Conservation (phyloP, 2,329 filamentous ascomycete genomes). For the Ophiocordyceps robertsii region DNA sequence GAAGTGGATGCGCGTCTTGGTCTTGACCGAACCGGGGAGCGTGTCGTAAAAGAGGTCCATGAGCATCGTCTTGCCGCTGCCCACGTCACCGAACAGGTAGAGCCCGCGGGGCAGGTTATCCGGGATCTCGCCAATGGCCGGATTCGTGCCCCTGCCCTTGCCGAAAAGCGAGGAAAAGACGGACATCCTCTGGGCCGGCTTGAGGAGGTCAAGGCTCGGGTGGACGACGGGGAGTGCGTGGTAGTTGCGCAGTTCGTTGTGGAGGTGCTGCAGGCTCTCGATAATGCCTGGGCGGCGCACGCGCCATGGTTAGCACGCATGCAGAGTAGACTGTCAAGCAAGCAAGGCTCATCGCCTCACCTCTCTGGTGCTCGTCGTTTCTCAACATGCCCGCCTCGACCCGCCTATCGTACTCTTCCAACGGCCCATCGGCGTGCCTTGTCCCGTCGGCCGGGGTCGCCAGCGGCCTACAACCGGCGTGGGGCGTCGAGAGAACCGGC, state of each 20-base stretch:
- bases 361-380: slow-evolving; percentile 85
- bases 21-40: slow-evolving; percentile 61
- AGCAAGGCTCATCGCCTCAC: slow-evolving; percentile 25
- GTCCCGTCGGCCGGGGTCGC: slow-evolving; percentile 12
- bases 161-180: slow-evolving; percentile 51
- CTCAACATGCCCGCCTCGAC: slow-evolving; percentile 61
- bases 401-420: slow-evolving; percentile 77
- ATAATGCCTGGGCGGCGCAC: slow-evolving; percentile 54
- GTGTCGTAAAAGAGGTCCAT: slow-evolving; percentile 99
- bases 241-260: slow-evolving; percentile 69
- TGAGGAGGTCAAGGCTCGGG: slow-evolving; percentile 60
- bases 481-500: background rate
- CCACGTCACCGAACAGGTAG: slow-evolving; percentile 94
- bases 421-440: slow-evolving; percentile 45
- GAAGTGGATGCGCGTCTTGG: slow-evolving; percentile 91
- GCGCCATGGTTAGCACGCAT: background rate
- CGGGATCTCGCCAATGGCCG: slow-evolving; percentile 42
- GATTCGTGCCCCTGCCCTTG: slow-evolving; percentile 21
- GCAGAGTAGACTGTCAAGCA: background rate
- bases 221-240: slow-evolving; percentile 59
- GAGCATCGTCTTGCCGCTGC: slow-evolving; percentile 97
- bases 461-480: slow-evolving; percentile 9
- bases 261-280: slow-evolving; percentile 74
- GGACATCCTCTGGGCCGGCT: slow-evolving; percentile 34
- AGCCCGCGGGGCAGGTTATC: slow-evolving; percentile 71